A percentile compares a stretch with the other conserved stretches of the same genome.
Conservation (phyloP, 73 alveolate species). For the Breviolum minutum region DNA sequence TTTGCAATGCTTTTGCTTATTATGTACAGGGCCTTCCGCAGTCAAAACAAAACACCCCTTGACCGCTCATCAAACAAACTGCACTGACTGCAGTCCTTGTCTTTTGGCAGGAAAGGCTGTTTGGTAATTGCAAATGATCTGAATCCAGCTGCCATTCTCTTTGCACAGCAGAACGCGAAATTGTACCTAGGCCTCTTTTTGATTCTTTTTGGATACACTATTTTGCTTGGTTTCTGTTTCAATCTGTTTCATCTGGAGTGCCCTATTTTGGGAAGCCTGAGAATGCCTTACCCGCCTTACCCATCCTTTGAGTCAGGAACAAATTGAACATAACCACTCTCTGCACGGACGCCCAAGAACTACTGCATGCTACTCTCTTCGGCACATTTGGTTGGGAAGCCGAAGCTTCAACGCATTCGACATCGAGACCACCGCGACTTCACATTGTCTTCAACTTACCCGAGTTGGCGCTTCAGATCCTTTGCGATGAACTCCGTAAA, state of each 20-base stretch:
- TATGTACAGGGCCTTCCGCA: not conserved
- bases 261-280: not conserved
- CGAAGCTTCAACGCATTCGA: not conserved
- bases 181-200: not conserved
- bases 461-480: constrained; percentile 34
- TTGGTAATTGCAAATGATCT: constrained; percentile 99
- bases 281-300: too few species aligned
- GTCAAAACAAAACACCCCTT: not conserved
- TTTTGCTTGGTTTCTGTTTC: too few species aligned
- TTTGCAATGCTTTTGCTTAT: not conserved
- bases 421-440: not conserved
- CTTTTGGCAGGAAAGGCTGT: constrained; percentile 98
- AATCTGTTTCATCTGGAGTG: not conserved
- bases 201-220: too few species aligned
- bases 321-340: not conserved
- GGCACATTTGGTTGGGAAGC: not conserved
- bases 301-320: too few species aligned
- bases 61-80: not conserved
- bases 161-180: constrained; percentile 97
- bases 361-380: constrained; percentile 14
- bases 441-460: constrained; percentile 56
- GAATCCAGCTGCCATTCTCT: constrained; percentile 98
- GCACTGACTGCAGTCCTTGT: constrained; percentile 18
- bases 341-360: constrained; percentile 23
- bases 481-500: constrained; percentile 17